Evolutionary conservation across 2,329 filamentous ascomycete species (phyloP), one percentile per base, ranked within the genome.

Genomic region (Talaromyces islandicus): DNA sequence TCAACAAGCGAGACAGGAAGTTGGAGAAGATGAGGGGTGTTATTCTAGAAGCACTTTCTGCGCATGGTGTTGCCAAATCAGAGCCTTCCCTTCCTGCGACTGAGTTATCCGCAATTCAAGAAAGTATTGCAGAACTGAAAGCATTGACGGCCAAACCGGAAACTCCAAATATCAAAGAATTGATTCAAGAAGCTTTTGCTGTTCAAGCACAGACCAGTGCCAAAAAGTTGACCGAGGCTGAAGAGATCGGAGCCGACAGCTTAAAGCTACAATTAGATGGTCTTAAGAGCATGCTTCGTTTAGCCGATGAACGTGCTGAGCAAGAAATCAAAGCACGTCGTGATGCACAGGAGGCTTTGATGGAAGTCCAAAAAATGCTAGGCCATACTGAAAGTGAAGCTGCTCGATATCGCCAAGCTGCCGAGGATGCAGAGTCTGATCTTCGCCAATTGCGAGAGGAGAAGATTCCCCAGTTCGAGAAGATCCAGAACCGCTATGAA

Each of bases 21-120:
- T 75, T 92, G 67, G 92, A 97, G 60, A 91, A 93, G 72, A 91
- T 99, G 64, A 80, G 88, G 58, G 78, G 80, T 25, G 85, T 80
- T 29, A 76, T 92, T 32, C 73, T 90, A 19, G 85, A 90, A 67
- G 88, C 88, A 4, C 76, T 96, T 32, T 75, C 78, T 56, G 71
- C 77, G 58, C 78, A 81, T 54, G 73, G 74, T 21, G 60, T 67
- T 12, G 67, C 67, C 54, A 65, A 70, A n/a, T 67, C 68, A 11
- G 62, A 60, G 35, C n/a, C 27, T 19, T 62, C 62, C 35, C 56
- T 43, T 27, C 67, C 69, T 30, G 65, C 69, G 32, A 61, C 71
- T 11, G 75, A 78, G 60, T 64, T 79, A 25, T 64, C 72, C 4
- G 68, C 73, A 56, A 70, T 79, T 32, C 75, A 73, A 48, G 68